Evolutionary conservation across 139 green algal genomes (phyloP).

Genomic region (Yamagishiella unicocca): DNA sequence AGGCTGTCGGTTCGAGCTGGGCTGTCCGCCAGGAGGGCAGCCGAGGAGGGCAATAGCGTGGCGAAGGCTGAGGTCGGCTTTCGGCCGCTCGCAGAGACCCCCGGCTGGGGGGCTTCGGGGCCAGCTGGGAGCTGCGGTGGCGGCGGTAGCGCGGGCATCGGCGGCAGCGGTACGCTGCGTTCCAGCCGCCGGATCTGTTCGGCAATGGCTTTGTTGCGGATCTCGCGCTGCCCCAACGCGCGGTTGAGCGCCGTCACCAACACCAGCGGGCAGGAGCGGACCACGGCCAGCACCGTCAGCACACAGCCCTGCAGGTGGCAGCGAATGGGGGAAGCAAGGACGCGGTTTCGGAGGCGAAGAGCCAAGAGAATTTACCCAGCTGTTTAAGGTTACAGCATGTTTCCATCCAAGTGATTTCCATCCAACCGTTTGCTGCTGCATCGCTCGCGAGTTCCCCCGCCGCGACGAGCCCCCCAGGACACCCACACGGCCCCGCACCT

Average conservation of each 20-base stretch:
- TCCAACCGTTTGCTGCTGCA: too few species aligned
- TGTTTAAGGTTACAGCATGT: background rate
- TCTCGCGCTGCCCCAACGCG: constrained; percentile 8
- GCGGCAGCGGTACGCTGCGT: background rate
- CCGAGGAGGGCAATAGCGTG: background rate
- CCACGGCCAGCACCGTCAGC: constrained; percentile 23
- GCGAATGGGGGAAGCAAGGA: background rate
- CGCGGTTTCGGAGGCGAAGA: background rate
- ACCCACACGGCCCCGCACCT: background rate
- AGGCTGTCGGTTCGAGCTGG: background rate
- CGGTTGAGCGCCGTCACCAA: constrained; percentile 3
- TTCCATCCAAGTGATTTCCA: background rate
- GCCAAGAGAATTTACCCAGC: background rate
- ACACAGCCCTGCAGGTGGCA: constrained; percentile 22
- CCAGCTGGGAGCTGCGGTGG: background rate
- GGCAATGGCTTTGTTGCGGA: constrained; percentile 33
- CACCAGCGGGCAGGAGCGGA: constrained; percentile 7
- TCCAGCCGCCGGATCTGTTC: constrained; percentile 32
- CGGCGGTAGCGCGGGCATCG: background rate
- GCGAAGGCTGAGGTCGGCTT: too few species aligned
- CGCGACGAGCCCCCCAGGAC: background rate
- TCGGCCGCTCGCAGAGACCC: background rate
- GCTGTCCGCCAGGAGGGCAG: background rate
- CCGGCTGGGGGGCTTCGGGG: background rate
- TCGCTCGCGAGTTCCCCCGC: too few species aligned